A percentile compares a stretch with the other conserved stretches of the same genome.
phyloP scores from a whole-genome alignment of 495 filamentous ascomycete genomes.

The Emericellopsis terricola region DNA sequence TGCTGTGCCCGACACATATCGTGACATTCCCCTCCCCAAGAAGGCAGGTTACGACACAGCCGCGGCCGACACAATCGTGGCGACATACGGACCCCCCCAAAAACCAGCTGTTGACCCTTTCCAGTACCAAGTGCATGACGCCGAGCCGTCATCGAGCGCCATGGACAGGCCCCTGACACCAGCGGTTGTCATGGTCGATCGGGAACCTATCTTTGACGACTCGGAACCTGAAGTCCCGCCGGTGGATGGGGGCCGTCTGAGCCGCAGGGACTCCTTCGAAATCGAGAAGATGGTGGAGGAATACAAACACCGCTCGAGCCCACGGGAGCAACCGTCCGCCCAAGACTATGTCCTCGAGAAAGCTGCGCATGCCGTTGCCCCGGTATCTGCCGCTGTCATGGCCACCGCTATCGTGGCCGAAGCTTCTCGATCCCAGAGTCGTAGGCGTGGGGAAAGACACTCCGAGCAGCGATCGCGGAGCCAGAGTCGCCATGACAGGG shows the following conservation, averaged over 20 bases:
- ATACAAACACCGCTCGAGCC: not conserved
- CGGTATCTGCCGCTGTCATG: conserved; percentile 9
- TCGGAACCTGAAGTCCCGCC: conserved; percentile 6
- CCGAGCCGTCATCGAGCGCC: too few species aligned
- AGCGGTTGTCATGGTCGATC: conserved; percentile 23
- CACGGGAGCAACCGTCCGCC: conserved; percentile 12
- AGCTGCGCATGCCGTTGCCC: conserved; percentile 10
- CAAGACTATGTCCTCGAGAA: conserved; percentile 15
- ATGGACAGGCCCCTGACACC: conserved; percentile 17
- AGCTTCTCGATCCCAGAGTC: conserved; percentile 16
- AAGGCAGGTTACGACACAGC: conserved; percentile 6
- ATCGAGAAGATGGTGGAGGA: conserved; percentile 1
- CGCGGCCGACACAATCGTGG: too few species aligned
- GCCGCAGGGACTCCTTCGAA: conserved; percentile 23
- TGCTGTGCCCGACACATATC: conserved; percentile 6
- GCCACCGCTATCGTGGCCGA: conserved; percentile 13
- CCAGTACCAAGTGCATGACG: conserved; percentile 27
- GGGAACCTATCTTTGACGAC: conserved; percentile 22
- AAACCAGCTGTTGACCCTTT: conserved; percentile 25
- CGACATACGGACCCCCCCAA: conserved; percentile 4
- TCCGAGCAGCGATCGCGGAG: conserved; percentile 6
- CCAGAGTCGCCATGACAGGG: conserved; percentile 10
- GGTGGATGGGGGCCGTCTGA: conserved; percentile 12
- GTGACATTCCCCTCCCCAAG: conserved; percentile 8
- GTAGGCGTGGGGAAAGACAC: conserved; percentile 17